Conservation (phyloP, 306 rosid species). For the Carpinus viminea region DNA sequence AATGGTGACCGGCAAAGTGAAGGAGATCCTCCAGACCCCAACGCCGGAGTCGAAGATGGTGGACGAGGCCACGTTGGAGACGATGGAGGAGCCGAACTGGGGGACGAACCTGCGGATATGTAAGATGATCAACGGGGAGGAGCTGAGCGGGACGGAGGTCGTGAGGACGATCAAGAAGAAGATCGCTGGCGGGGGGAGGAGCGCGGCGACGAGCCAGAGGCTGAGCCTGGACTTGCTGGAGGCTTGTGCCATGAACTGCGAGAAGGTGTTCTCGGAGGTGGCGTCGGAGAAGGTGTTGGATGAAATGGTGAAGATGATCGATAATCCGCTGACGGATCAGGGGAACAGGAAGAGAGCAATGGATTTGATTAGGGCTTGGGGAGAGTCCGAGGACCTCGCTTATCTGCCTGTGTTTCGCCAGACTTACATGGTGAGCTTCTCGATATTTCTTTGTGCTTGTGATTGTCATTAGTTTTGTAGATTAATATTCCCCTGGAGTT, state of each 20-base stretch:
- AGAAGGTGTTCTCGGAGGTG: constrained; percentile 76
- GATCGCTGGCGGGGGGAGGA: constrained; percentile 40
- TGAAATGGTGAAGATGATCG: constrained; percentile 58
- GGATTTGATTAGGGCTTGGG: constrained; percentile 82
- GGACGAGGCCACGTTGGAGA: constrained; percentile 71
- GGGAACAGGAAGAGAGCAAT: constrained; percentile 47
- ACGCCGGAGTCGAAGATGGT: constrained; percentile 81
- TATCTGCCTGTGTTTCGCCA: constrained; percentile 81
- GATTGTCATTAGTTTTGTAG: background rate
- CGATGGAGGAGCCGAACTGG: constrained; percentile 67
- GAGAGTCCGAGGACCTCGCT: constrained; percentile 70
- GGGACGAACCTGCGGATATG: constrained; percentile 75
- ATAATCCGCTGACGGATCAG: constrained; percentile 38
- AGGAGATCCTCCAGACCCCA: constrained; percentile 62
- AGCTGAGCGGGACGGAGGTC: constrained; percentile 59
- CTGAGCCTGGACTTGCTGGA: constrained; percentile 72
- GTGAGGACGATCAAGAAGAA: constrained; percentile 66
- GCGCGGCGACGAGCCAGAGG: constrained; percentile 41
- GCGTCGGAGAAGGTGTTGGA: constrained; percentile 81
- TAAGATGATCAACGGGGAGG: constrained; percentile 58
- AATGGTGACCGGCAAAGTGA: constrained; percentile 63
- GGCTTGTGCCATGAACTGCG: constrained; percentile 69
- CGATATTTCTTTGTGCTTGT: background rate
- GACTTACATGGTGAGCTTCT: constrained; percentile 56
- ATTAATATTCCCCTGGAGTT: too few relatives aligned